Evolutionary conservation across 768 basidiomycete species (phyloP), one percentile per base, ranked within the genome.

Genomic region (Mrakia gelida): DNA sequence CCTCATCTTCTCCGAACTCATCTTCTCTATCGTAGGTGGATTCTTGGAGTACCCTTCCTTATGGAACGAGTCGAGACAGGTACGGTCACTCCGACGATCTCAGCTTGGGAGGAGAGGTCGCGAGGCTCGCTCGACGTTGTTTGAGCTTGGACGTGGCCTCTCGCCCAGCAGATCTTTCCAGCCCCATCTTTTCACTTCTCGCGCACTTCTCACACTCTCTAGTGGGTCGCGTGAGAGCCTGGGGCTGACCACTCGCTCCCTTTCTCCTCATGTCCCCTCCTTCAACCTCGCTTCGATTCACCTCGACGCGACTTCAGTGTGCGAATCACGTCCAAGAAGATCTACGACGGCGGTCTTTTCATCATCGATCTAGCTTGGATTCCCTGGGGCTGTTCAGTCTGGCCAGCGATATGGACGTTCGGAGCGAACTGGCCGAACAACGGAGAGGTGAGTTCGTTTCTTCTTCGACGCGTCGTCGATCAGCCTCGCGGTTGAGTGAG

Each of bases 41-140:
- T 63, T 41, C 62, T 21, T 75, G 75, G 75, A 52, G 62, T 21
- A 3, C 30, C 45, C 75, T 75, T 5, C 23, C 75, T 15, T 67
- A 49, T 18, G 75, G 75, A n/a, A 30, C 28, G 10, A 52, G 49
- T 3, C 28, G 75, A 49, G 63, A 75, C 75, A 75, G 75, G 75
- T 75, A 9, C 11, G 65, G 41, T 7, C 9, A 2, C 0, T 28
- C 45, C 15, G 11, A 45, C 15, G 15, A 45, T 10, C 1, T 30
- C n/a, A 5, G 28, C 62, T 65, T 32, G 5, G 11, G 9, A 7
- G 8, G 63, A 65, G 13, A 45, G 34, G 21, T 30, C 32, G 65
- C 38, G 28, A 38, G 18, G 63, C 28, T 10, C 13, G 49, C 49
- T 52, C 49, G 11, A 45, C 45, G 45, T 45, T 18, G 49, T 21